Evolutionary conservation across 495 filamentous ascomycete species (phyloP).

Genomic region (Aspergillus hancockii): DNA sequence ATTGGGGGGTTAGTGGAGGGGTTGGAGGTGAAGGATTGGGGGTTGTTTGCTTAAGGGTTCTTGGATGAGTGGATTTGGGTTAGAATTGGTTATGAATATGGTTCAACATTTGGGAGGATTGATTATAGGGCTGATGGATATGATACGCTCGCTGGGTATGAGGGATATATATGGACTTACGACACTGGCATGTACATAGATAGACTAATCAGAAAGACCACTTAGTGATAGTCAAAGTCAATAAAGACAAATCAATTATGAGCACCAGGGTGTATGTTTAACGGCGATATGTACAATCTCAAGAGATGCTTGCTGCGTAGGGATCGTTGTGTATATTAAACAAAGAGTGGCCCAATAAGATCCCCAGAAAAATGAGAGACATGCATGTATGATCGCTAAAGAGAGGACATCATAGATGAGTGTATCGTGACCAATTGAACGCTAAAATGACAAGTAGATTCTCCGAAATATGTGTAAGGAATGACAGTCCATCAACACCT

Average conservation of each 20-base stretch:
- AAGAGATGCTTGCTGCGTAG: background rate
- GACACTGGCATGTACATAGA: slow-evolving; percentile 1
- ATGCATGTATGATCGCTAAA: background rate
- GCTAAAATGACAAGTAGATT: slow-evolving; percentile 3
- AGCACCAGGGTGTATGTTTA: background rate
- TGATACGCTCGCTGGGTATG: background rate
- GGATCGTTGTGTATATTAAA: background rate
- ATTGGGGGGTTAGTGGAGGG: slow-evolving; percentile 63
- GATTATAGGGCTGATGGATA: background rate
- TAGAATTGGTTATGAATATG: background rate
- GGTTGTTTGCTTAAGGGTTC: slow-evolving; percentile 62
- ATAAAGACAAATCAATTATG: background rate
- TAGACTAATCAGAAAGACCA: slow-evolving; percentile 2
- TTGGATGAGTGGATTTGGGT: background rate
- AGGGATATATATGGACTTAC: background rate
- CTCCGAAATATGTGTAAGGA: slow-evolving; percentile 5
- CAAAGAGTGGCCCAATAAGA: background rate
- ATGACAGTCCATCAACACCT: background rate
- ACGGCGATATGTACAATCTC: background rate
- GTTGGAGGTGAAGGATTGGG: slow-evolving; percentile 82
- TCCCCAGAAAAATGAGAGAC: background rate
- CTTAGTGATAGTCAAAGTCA: background rate
- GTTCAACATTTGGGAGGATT: background rate
- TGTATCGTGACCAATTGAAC: slow-evolving; percentile 3
- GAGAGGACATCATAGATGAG: background rate